Percentiles rank a stretch among this genome's conserved stretches.
Evolutionary conservation across 179 eudicot genomes (phyloP).

Genomic region (Carnegiea gigantea): DNA sequence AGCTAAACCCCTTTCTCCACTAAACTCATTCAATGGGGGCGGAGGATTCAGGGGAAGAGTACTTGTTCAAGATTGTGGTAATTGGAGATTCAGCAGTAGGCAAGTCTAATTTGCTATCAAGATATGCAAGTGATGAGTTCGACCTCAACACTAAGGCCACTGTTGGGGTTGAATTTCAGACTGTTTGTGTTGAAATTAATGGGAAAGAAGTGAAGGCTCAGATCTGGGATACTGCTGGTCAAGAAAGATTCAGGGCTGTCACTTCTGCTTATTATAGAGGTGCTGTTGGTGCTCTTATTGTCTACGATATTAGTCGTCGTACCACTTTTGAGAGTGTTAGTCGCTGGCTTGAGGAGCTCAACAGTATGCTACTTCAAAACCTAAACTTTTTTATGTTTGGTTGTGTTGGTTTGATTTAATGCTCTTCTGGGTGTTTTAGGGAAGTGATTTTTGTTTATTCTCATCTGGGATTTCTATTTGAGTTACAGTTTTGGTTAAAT

Average conservation of each 20-base stretch:
- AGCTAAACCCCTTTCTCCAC: neutral
- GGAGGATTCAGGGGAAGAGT: constrained; percentile 3
- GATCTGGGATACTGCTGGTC: constrained; percentile 19
- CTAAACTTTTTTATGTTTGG: neutral
- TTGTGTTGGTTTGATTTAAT: neutral
- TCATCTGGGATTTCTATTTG: neutral
- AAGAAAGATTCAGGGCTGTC: constrained; percentile 16
- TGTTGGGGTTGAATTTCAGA: constrained; percentile 9
- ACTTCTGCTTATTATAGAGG: constrained; percentile 19
- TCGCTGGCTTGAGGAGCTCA: constrained; percentile 13
- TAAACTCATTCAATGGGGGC: constrained; percentile 3
- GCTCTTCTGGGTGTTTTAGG: neutral
- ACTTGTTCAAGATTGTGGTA: constrained; percentile 10
- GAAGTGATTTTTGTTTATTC: neutral
- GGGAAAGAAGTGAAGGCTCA: constrained; percentile 14
- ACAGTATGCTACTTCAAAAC: neutral
- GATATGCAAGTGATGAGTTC: constrained; percentile 7
- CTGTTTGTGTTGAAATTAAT: constrained; percentile 3
- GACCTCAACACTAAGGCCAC: constrained; percentile 13
- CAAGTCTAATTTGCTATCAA: constrained; percentile 6
- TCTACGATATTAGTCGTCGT: constrained; percentile 6
- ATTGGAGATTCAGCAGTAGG: constrained; percentile 15
- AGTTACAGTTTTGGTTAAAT: neutral
- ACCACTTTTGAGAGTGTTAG: constrained; percentile 2
- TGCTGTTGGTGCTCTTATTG: constrained; percentile 14